Base-by-base conservation (phyloP, 2,329 filamentous ascomycete genomes). In the Neopestalotiopsis rosae region DNA sequence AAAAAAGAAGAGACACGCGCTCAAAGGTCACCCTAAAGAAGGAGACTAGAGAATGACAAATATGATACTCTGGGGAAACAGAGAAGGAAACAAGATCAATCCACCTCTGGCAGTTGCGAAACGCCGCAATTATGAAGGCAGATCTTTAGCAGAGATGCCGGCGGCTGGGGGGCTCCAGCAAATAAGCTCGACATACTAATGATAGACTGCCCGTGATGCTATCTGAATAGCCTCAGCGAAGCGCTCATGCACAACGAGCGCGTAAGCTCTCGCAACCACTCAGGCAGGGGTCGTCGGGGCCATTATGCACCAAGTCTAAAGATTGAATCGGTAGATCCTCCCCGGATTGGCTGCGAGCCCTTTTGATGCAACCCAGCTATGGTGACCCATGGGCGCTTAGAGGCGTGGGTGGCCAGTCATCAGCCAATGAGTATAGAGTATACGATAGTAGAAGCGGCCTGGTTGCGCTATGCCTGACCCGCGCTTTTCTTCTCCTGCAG, bases 91-190 rank as follows among this genome's bases (percentile, higher is more conserved):
- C 34, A 56, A 70, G 64, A 52, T 61, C 68, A 70, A 28, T 69
- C 71, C 56, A 69, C 69, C 63, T 52, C 52, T 59, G 63, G 61
- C 59, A 67, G 70, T 52, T 68, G 72, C 71, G 73, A 72, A 71
- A 72, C 52, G 68, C 1, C 56, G 67, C 61, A 42, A 70, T 72
- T 75, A 75, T 75, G 71, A 75, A 75, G 73, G 71, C 71, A 56
- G 62, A 58, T 62, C 57, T 30, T 67, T 69, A 68, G 61, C 69
- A 69, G 67, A 66, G 71, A 71, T 68, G 68, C 71, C 73, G 65
- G 67, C 59, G 68, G 69, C 68, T 68, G 45, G 68, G 66, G 56
- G 20, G 61, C 12, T 58, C 59, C 24, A 24, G 24, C 30, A 14
- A 45, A 32, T 49, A 49, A 34, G 56, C 28, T 63, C 42, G 30